Evolutionary conservation across 352 stramenopile genomes (phyloP), one percentile per base, ranked within the genome.

Genomic region (Pythium sp.): DNA sequence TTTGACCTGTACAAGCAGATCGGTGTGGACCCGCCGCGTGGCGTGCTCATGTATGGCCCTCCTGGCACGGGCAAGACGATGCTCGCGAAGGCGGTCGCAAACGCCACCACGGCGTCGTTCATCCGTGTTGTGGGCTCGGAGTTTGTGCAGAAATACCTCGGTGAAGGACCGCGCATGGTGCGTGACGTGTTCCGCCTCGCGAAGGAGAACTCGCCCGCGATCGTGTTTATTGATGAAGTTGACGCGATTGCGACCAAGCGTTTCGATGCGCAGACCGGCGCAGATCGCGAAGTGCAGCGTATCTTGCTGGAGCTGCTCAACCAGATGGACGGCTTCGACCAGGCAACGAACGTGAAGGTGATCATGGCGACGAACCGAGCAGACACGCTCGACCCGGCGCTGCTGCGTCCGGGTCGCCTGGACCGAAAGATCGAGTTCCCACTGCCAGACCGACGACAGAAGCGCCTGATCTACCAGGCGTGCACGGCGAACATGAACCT

Each of bases 161-260:
- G 92, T 24, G 98, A 99, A 84, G 98, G 98, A n/a, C 98, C 98
- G 56, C 96, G 98, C 53, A 99, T 99, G 98, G 98, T 99, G 62
- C 95, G 98, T 62, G 98, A 99, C 78, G 98, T 99, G n/a, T 99
- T 99, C 80, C 94, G 98, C 7, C 89, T 99, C 22, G 98, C 98
- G 46, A 97, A 98, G 67, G 98, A 99, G 78, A 99, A 99, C 81
- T 97, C 97, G 49, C 98, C 98, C 9, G 97, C 94, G 64, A 99
- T 99, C 67, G 94, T 99, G 53, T 99, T 99, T 78, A 99, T 99
- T 72, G 98, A 99, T 80, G 98, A 99, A 78, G 98, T 99, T 60
- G 97, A 99, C 76, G 97, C 98, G 46, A 99, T 99, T 73, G 98
- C 97, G 24, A 99, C 97, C 36, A 99, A 99, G 81, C 94, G 98